Evolutionary conservation across 257 asterid species (phyloP).

Genomic region (Jasminum sambac): DNA sequence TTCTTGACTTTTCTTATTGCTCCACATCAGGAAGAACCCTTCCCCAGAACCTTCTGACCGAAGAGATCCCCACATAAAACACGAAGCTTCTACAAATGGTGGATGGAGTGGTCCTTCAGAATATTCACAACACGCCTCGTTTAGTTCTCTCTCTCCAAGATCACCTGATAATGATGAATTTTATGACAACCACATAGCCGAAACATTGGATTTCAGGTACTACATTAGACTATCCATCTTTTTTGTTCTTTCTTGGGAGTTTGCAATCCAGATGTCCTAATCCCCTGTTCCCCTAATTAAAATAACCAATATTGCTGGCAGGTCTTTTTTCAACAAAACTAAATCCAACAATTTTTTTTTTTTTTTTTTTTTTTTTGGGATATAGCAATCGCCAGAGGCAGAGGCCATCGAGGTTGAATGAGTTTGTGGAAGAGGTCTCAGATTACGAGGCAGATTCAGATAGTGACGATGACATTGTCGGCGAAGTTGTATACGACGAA

Average conservation of each 20-base stretch:
- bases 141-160: constrained; percentile 55
- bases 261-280: no score
- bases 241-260: background rate
- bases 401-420: constrained; percentile 75
- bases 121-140: constrained; percentile 37
- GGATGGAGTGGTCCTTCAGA: constrained; percentile 68
- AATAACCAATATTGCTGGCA: no score
- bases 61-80: constrained; percentile 50
- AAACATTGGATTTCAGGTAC: constrained; percentile 73
- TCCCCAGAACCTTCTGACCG: constrained; percentile 59
- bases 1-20: background rate
- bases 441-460: constrained; percentile 78
- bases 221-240: background rate
- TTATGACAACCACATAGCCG: constrained; percentile 48
- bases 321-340: no score
- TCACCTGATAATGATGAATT: constrained; percentile 59
- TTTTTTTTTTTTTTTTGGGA: constrained; percentile 13
- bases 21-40: constrained; percentile 54
- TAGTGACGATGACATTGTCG: constrained; percentile 91
- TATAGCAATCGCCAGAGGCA: constrained; percentile 75
- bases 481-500: constrained; percentile 92
- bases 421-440: constrained; percentile 68
- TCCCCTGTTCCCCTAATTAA: no score
- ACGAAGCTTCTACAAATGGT: constrained; percentile 65
- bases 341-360: no score